Evolutionary conservation across 768 basidiomycete species (phyloP), one percentile per base, ranked within the genome.

Genomic region (Punctularia strigosozonata): DNA sequence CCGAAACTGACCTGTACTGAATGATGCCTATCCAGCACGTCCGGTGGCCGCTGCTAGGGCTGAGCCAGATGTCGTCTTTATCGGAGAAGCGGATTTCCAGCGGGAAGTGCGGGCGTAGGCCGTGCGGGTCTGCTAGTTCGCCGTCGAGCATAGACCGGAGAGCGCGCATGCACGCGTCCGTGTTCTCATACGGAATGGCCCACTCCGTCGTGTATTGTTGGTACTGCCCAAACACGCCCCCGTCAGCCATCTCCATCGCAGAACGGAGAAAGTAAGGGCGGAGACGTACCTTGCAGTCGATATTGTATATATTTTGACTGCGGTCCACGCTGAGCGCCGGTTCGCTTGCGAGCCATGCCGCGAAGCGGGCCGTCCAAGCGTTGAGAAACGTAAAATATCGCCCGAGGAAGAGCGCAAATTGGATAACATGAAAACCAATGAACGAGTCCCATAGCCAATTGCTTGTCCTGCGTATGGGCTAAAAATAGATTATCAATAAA

Each of bases 21-120:
- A 95, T 75, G 38, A 98, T 77, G n/a, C 95, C 95, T 43, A 99
- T 87, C 85, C 91, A 99, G 48, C 80, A 84, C 6, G 84, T 91
- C 54, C 62, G 65, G 41, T 76, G 70, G 38, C 80, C 80, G 52
- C 75, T 76, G 51, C 82, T 81, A 2, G 95, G 95, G 55, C 85
- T 89, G 23, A 99, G 67, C 88, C 88, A 97, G 38, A 95, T 85
- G 52, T 95, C 87, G 58, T 98, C 95, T 18, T 69, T 66, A 12
- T 77, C 76, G 31, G 88, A 82, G 57, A 87, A 91, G 7, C 95
- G 75, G 38, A 99, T 75, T 63, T 98, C 95, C 50, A 99, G 69
- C 1, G 88, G 85, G 55, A 90, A 95, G 55, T 98, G 91, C 2
- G 86, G 82, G 22, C 87, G 72, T 33, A 92, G 64, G 8, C 92